Percentiles rank a stretch among this genome's conserved stretches.
Conservation (phyloP, 805 yeast species). For the Candida nanaspora region DNA sequence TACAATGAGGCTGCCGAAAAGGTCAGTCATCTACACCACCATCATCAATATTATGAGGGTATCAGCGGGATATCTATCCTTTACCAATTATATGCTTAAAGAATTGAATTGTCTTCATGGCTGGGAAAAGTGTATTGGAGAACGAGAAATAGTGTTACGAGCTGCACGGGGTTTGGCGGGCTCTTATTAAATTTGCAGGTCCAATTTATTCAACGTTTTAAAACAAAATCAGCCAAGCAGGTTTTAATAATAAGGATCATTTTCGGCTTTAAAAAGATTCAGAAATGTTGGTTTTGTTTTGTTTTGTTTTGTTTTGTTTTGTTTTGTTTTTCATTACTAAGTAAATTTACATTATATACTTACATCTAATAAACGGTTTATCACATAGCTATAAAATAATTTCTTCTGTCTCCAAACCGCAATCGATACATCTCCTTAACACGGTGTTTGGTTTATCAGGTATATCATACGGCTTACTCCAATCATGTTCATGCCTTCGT, state of each 20-base stretch:
- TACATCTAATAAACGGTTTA: background rate
- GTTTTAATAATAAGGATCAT: too few relatives aligned
- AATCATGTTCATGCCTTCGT: constrained; percentile 61
- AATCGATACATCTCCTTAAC: constrained; percentile 61
- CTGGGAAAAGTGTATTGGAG: constrained; percentile 3
- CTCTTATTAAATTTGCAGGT: too few relatives aligned
- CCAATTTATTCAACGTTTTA: too few relatives aligned
- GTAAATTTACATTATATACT: too few relatives aligned
- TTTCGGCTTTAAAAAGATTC: too few relatives aligned
- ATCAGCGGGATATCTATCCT: constrained; percentile 2
- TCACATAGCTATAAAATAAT: constrained; percentile 32
- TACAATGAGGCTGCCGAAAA: constrained; percentile 3
- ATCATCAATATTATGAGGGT: constrained; percentile 3
- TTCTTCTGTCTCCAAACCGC: constrained; percentile 85
- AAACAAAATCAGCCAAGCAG: too few relatives aligned
- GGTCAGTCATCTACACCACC: constrained; percentile 1
- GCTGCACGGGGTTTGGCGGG: background rate
- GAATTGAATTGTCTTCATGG: constrained; percentile 1
- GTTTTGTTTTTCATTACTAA: too few relatives aligned
- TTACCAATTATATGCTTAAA: background rate
- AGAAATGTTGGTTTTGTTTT: too few relatives aligned
- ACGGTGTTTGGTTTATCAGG: constrained; percentile 33
- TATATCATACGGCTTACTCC: constrained; percentile 51
- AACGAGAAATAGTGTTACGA: constrained; percentile 1
- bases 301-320: too few relatives aligned